A percentile compares a stretch with the other conserved stretches of the same genome.
These are phyloP conservation scores for Heracleum sosnowskyi DNA, from an alignment of 129 eudicot genomes.

Conservation along the genomic window DNA sequence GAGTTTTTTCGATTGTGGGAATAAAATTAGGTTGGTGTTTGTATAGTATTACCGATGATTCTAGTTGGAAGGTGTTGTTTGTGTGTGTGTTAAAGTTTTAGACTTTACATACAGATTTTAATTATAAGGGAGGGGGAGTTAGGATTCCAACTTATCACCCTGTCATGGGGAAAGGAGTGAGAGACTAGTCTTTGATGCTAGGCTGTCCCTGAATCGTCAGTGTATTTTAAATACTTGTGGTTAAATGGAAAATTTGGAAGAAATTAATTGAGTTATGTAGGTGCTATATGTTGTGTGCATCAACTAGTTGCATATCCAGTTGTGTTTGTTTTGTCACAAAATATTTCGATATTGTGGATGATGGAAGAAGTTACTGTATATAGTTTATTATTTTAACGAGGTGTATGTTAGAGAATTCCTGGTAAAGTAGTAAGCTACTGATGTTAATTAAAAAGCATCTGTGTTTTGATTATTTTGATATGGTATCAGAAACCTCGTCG, in stretches of 20 bases:
- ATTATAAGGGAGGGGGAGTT: neutral
- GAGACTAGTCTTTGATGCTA: neutral
- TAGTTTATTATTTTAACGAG: neutral
- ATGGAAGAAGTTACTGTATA: neutral
- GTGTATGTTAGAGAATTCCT: neutral
- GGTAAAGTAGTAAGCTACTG: neutral
- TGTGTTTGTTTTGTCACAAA: neutral
- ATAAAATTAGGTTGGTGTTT: neutral
- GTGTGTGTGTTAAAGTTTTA: neutral
- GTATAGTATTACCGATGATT: neutral
- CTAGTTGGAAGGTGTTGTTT: neutral
- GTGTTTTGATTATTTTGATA: neutral
- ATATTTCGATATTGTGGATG: neutral
- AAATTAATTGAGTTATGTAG: neutral
- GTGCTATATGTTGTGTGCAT: neutral
- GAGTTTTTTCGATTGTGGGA: neutral
- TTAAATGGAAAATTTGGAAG: neutral
- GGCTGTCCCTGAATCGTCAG: neutral
- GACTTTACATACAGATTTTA: too few species aligned
- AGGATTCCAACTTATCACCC: neutral
- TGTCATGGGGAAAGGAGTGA: neutral
- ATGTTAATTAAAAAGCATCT: neutral
- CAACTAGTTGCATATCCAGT: neutral
- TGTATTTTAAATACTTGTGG: neutral
- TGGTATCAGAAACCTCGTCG: neutral